Evolutionary conservation across 2,329 filamentous ascomycete species (phyloP).

Genomic region (Diaporthe batatas): DNA sequence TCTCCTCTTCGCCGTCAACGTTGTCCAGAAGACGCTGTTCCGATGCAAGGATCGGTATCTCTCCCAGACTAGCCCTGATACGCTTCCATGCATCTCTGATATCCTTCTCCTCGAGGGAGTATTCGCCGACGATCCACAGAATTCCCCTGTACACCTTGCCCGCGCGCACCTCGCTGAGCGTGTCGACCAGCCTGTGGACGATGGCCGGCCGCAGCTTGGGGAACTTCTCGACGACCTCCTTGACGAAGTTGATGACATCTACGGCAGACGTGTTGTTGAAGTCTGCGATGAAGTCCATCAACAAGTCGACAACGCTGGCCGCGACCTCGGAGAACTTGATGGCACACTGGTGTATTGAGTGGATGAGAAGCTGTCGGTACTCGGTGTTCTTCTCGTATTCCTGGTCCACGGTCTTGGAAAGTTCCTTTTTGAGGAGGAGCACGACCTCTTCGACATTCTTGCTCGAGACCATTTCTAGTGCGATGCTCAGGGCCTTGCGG

Average conservation of each 20-base stretch:
- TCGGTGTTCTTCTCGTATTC: slow-evolving; percentile 99
- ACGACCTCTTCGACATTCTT: slow-evolving; percentile 99
- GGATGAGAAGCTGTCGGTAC: slow-evolving; percentile 94
- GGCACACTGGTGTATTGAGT: slow-evolving; percentile 97
- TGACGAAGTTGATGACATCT: slow-evolving; percentile 98
- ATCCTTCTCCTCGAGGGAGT: slow-evolving; percentile 92
- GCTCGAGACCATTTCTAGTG: slow-evolving; percentile 97
- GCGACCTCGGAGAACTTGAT: slow-evolving; percentile 99
- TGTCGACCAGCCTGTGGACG: slow-evolving; percentile 88
- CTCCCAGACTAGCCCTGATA: slow-evolving; percentile 91
- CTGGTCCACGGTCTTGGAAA: slow-evolving; percentile 97
- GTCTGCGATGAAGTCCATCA: slow-evolving; percentile 99
- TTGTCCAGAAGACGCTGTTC: slow-evolving; percentile 94
- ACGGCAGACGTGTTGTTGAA: slow-evolving; percentile 98
- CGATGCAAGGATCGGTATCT: slow-evolving; percentile 96
- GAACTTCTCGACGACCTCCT: slow-evolving; percentile 99
- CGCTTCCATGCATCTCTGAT: slow-evolving; percentile 97
- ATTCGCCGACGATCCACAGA: slow-evolving; percentile 98
- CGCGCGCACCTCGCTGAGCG: slow-evolving; percentile 91
- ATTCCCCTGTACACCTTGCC: slow-evolving; percentile 98
- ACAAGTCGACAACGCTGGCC: slow-evolving; percentile 92
- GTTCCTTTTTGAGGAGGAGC: slow-evolving; percentile 94
- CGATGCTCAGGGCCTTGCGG: slow-evolving; percentile 89
- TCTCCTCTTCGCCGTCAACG: slow-evolving; percentile 77
- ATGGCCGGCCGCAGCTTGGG: slow-evolving; percentile 89